Conservation (phyloP, 2,329 filamentous ascomycete species). For the Tolypocladium tundrense region DNA sequence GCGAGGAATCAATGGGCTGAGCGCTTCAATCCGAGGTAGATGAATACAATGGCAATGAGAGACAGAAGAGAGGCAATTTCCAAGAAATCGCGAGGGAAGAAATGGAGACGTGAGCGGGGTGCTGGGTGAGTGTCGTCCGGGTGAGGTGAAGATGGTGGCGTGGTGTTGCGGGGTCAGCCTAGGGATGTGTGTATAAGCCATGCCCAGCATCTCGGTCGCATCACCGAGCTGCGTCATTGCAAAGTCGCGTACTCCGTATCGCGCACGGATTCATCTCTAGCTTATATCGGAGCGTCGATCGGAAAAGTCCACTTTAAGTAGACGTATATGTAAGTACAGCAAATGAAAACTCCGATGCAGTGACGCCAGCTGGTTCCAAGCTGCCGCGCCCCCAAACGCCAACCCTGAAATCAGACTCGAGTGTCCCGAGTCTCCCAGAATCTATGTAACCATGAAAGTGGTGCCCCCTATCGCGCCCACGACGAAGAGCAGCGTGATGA, state of each 20-base stretch:
- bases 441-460: slow-evolving; percentile 34
- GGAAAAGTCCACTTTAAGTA: background rate
- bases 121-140: background rate
- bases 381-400: background rate
- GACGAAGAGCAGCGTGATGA: slow-evolving; percentile 40
- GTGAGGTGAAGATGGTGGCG: background rate
- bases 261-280: background rate
- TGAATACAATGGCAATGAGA: background rate
- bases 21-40: background rate
- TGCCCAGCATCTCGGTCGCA: background rate
- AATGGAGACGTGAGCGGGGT: background rate
- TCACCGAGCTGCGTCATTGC: background rate
- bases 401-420: background rate
- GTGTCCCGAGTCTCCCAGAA: background rate
- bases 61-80: background rate
- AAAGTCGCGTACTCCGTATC: background rate
- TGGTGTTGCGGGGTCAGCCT: background rate
- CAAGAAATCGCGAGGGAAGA: too few relatives aligned
- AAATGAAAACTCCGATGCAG: background rate
- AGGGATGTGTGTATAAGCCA: background rate
- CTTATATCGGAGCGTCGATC: background rate
- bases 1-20: background rate
- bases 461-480: slow-evolving; percentile 39
- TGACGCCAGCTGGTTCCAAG: background rate
- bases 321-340: background rate